Percentiles rank a stretch among this genome's conserved stretches.
These are phyloP conservation scores for Talaromyces sp. DNA, from an alignment of 2,329 filamentous ascomycete genomes.

Conservation along the genomic window DNA sequence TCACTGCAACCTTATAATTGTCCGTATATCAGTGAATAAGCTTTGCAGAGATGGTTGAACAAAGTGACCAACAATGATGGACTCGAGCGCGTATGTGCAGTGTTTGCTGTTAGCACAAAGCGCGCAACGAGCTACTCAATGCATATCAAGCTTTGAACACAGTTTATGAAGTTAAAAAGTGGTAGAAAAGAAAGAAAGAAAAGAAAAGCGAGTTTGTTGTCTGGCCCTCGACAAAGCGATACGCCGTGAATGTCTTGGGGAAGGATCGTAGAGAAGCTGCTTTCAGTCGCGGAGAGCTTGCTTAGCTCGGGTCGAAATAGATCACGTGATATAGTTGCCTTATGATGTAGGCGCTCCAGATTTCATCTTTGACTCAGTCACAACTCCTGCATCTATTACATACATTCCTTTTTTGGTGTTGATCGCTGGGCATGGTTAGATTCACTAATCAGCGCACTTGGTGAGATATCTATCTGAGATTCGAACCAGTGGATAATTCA, in stretches of 20 bases:
- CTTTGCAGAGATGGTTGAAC: neutral
- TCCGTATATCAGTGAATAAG: neutral
- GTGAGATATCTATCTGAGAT: neutral
- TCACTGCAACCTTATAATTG: neutral
- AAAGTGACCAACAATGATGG: neutral
- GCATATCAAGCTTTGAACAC: slow-evolving; percentile 9
- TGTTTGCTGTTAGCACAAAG: slow-evolving; percentile 5
- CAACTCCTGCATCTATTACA: neutral
- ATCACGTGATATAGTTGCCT: neutral
- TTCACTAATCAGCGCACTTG: neutral
- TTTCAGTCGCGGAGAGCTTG: slow-evolving; percentile 6
- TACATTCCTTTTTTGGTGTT: neutral
- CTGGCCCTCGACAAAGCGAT: slow-evolving; percentile 15
- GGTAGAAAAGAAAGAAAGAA: slow-evolving; percentile 20
- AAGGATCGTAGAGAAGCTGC: slow-evolving; percentile 6
- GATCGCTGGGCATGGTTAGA: neutral
- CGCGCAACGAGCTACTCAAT: slow-evolving; percentile 10
- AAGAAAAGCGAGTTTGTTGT: slow-evolving; percentile 15
- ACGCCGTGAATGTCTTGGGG: slow-evolving; percentile 8
- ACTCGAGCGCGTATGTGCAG: slow-evolving; percentile 13
- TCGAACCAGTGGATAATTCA: neutral
- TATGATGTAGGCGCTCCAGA: neutral
- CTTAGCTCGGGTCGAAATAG: neutral
- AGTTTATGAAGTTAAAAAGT: slow-evolving; percentile 11
- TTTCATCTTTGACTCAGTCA: neutral